Base-by-base conservation (phyloP, 208 protist genomes). In the Trypanosoma rangeli region DNA sequence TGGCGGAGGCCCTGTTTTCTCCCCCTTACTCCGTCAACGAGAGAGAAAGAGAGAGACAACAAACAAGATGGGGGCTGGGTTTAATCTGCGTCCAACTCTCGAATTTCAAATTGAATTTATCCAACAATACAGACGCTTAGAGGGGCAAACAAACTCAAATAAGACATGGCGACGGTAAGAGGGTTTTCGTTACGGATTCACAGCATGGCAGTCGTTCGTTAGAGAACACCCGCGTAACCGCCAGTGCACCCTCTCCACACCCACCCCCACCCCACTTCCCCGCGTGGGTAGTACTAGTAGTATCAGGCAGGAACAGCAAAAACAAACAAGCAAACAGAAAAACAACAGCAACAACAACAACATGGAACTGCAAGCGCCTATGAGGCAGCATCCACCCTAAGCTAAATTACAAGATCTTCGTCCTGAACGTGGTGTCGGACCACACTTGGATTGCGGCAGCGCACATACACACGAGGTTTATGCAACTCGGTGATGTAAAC, bases 381-480 rank as follows among this genome's bases (percentile, higher is more conserved):
- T 22, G 18, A 62, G 10, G 10, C 57, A 15, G 20, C 35, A 16
- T 46, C 33, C 13, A 31, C 10, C 5, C 10, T 28, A 7, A 62
- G 3, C 60, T 42, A 46, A 5, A 46, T 1, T 16, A 18, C 8
- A 1, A 20, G 13, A 3, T 46, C 42, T 53, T 53, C 49, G n/a
- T 53, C 49, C 9, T n/a, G 16, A 18, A 28, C 4, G 16, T 4
- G 49, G 29, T 18, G 22, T 5, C 63, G 42, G 35, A 94, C 74
- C n/a, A 94, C 79, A 9, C 64, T 70, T 1, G 77, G 57, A 57
- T 88, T 92, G 37, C 64, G 65, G 80, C 89, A 94, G 29, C 86
- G 85, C 61, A 92, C 78, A 35, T 76, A 80, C 20, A 91, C 65
- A 2, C 60, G 35, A 71, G 68, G 20, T 76, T 54, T 24, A 13